Percentiles rank a stretch among this genome's conserved stretches.
phyloP scores from a whole-genome alignment of 805 yeast genomes.

The Myxozyma mucilagina region DNA sequence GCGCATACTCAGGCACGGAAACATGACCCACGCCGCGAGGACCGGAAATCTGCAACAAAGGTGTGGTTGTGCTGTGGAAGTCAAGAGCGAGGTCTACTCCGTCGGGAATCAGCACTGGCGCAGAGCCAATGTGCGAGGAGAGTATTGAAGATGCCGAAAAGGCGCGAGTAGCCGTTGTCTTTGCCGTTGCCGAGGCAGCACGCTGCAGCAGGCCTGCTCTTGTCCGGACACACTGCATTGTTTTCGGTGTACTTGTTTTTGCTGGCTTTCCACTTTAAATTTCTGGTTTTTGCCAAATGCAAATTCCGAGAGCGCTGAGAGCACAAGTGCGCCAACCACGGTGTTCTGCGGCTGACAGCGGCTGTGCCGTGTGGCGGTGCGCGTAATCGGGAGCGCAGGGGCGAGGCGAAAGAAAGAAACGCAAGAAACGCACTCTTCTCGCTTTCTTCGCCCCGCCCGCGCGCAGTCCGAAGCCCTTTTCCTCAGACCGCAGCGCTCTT shows the following conservation, averaged over 20 bases:
- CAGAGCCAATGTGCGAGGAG: conserved; percentile 72
- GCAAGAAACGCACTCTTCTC: conserved; percentile 7
- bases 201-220: neutral
- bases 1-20: conserved; percentile 53
- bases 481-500: neutral
- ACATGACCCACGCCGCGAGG: conserved; percentile 71
- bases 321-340: neutral
- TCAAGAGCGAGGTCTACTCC: conserved; percentile 53
- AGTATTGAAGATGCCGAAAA: conserved; percentile 15
- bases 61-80: conserved; percentile 37
- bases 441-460: neutral
- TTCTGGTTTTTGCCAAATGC: neutral
- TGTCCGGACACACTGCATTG: neutral
- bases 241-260: neutral
- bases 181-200: neutral
- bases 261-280: neutral
- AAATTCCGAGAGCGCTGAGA: neutral
- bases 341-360: neutral
- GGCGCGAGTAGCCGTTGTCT: neutral
- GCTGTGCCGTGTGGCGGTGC: conserved; percentile 3
- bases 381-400: conserved; percentile 1
- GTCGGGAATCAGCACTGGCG: conserved; percentile 68
- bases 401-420: neutral
- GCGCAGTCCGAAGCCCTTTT: neutral
- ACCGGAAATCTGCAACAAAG: conserved; percentile 64